phyloP scores from a whole-genome alignment of 768 basidiomycete species.

The Neoboletus magnificus region DNA sequence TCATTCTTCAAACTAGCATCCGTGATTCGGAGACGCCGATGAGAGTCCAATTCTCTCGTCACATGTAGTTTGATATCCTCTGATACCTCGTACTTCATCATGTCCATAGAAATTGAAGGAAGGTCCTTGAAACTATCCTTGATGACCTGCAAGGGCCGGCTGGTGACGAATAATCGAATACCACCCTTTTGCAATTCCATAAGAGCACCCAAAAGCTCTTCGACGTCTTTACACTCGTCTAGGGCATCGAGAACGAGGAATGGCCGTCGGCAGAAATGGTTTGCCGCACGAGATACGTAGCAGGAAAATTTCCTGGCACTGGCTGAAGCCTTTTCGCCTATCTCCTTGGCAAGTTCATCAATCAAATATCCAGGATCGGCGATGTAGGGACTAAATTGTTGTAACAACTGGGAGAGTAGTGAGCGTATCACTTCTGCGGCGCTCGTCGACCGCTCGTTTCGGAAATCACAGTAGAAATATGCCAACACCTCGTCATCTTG shows the following conservation, averaged over 20 bases:
- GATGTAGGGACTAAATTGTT: not conserved
- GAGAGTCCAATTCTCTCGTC: constrained; percentile 6
- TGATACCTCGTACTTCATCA: not conserved
- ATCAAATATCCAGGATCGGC: not conserved
- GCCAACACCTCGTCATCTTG: constrained; percentile 1
- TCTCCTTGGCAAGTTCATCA: not conserved
- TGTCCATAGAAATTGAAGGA: constrained; percentile 3
- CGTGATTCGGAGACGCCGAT: not conserved
- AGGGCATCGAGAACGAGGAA: constrained; percentile 13
- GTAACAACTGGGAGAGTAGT: constrained; percentile 13
- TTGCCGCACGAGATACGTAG: not conserved
- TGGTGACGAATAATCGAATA: constrained; percentile 8
- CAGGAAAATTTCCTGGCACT: not conserved
- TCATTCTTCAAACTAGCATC: constrained; percentile 2
- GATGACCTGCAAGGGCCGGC: constrained; percentile 9
- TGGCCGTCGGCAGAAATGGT: not conserved
- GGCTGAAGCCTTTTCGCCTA: not conserved
- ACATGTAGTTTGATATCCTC: constrained; percentile 9
- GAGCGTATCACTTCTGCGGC: constrained; percentile 14
- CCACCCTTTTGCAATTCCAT: not conserved
- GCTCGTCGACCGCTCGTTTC: constrained; percentile 4
- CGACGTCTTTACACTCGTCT: constrained; percentile 11
- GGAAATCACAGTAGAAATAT: constrained; percentile 23
- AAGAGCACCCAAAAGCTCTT: not conserved
- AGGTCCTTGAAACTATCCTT: not conserved